These are phyloP conservation scores for Berberis vulgaris DNA, from an alignment of 164 flowering plant genomes.

Conservation along the genomic window DNA sequence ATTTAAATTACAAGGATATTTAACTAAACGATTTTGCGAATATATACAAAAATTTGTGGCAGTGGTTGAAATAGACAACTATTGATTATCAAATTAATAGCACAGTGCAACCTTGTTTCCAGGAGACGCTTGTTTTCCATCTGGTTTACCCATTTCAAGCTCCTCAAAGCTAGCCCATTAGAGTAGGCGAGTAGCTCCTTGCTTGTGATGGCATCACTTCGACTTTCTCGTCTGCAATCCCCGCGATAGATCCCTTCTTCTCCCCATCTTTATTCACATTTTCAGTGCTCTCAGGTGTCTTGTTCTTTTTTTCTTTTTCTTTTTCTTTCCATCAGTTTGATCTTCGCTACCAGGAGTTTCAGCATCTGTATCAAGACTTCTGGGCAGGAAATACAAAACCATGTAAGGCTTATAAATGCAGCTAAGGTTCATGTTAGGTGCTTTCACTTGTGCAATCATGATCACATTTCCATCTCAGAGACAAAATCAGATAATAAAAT, in stretches of 20 bases:
- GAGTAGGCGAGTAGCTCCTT: conserved; percentile 56
- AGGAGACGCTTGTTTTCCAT: conserved; percentile 75
- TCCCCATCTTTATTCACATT: conserved; percentile 4
- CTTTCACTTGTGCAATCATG: neutral
- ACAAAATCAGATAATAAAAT: no score
- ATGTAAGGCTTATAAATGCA: neutral
- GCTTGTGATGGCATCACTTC: conserved; percentile 37
- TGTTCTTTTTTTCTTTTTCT: conserved; percentile 66
- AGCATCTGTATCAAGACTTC: no score
- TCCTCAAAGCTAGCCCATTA: conserved; percentile 89
- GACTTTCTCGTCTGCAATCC: conserved; percentile 21
- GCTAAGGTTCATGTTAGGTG: no score
- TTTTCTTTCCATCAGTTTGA: conserved; percentile 26
- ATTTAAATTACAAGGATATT: no score
- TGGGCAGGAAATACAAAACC: conserved; percentile 1
- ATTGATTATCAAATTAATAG: neutral
- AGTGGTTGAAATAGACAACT: no score
- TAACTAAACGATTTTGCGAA: no score
- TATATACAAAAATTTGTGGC: no score
- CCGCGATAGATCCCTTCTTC: conserved; percentile 19
- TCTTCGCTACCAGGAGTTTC: conserved; percentile 14
- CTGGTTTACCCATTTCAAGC: conserved; percentile 78
- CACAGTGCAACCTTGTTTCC: conserved; percentile 72
- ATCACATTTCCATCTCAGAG: neutral
- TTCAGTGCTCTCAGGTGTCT: conserved; percentile 28